Evolutionary conservation across 1,284 basidiomycete species (phyloP), one percentile per base, ranked within the genome.

Genomic region (Ganoderma sinense): DNA sequence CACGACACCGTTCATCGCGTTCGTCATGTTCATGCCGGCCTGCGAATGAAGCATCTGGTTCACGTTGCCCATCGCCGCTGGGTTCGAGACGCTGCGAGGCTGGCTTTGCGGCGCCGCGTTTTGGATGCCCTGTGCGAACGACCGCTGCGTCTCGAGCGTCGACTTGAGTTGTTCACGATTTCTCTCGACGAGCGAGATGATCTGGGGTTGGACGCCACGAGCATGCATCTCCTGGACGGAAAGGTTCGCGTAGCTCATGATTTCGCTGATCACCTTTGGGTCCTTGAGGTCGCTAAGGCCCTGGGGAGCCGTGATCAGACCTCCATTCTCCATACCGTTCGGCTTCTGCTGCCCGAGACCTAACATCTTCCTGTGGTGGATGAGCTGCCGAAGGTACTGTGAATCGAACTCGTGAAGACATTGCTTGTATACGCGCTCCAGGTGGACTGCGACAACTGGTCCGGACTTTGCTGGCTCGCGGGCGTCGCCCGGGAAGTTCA

Each of bases 381-480:
- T 8, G 43, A 76, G 62, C 33, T 78, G 76, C 4, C 48, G 63
- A 62, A 88, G 78, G 71, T 91, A 91, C 26, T 84, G 83, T 13
- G 78, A 73, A 75, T 94, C 92, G 76, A 94, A 93, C 10, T 76
- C 74, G 2, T 77, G 74, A 14, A 94, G 83, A 71, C 86, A 89
- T 51, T 87, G 83, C 66, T 86, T 85, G 79, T 94, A 94, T 36
- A 89, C 80, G 67, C 87, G 84, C 2, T 85, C 84, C 10, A 94
- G 79, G 20, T 87, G 87, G 59, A 86, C 84, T 0, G 90, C 92
- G 43, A 88, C 82, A 18, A 77, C 87, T 5, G 91, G 91, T 3
- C 87, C 88, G 20, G 85, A 85, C 70, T 85, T 88, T 2, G 86
- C 82, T 11, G 90, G 89, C 69, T 91, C 87, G 2, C 80, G 76